phyloP scores from a whole-genome alignment of 805 yeast species.

The Maudiozyma barnettii region DNA sequence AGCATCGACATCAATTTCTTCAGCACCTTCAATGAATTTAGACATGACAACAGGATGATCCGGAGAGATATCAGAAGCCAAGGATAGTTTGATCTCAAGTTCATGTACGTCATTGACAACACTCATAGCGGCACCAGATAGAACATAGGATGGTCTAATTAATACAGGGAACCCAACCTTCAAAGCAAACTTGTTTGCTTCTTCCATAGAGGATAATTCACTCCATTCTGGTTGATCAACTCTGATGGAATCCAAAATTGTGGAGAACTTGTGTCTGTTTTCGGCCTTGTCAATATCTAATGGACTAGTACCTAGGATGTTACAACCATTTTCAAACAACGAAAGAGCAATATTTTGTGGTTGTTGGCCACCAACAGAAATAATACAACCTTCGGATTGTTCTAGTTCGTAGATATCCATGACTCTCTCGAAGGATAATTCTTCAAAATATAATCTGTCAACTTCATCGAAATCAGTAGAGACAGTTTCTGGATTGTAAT shows the following conservation, averaged over 20 bases:
- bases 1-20: slow-evolving; percentile 95
- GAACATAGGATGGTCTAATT: slow-evolving; percentile 94
- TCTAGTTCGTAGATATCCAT: slow-evolving; percentile 95
- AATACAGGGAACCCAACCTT: slow-evolving; percentile 89
- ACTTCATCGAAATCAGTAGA: slow-evolving; percentile 98
- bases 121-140: slow-evolving; percentile 98
- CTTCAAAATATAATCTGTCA: slow-evolving; percentile 94
- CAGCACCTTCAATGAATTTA: slow-evolving; percentile 90
- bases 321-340: slow-evolving; percentile 73
- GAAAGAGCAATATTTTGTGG: slow-evolving; percentile 93
- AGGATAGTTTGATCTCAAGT: slow-evolving; percentile 68
- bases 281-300: slow-evolving; percentile 94
- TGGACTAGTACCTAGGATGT: slow-evolving; percentile 89
- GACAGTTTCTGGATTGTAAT: slow-evolving; percentile 97
- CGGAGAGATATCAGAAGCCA: slow-evolving; percentile 86
- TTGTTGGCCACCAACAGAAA: slow-evolving; percentile 95
- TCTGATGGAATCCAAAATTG: slow-evolving; percentile 82
- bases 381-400: slow-evolving; percentile 80
- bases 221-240: slow-evolving; percentile 98
- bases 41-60: slow-evolving; percentile 97
- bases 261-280: slow-evolving; percentile 95
- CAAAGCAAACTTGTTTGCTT: slow-evolving; percentile 77
- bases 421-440: slow-evolving; percentile 88
- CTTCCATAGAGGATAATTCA: slow-evolving; percentile 78
- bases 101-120: slow-evolving; percentile 75